phyloP scores from a whole-genome alignment of 768 basidiomycete genomes.

The Nidularia pulvinata region DNA sequence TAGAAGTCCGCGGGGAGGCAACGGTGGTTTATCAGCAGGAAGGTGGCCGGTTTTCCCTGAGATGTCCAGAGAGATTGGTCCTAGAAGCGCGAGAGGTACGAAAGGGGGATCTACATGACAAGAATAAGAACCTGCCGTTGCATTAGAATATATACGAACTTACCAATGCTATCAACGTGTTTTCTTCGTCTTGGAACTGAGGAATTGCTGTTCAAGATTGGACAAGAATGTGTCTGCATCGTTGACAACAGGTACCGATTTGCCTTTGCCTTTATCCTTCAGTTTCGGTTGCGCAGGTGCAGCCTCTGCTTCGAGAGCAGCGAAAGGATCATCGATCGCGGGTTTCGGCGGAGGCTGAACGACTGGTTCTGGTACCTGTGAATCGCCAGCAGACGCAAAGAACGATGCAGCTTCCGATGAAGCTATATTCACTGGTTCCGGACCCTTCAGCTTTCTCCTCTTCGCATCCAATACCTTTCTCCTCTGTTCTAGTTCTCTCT shows the following conservation, averaged over 20 bases:
- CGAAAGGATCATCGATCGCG: conserved; percentile 42
- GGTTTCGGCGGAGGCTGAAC: neutral
- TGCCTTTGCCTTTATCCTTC: conserved; percentile 14
- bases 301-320: conserved; percentile 39
- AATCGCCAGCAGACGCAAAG: neutral
- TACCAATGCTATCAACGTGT: neutral
- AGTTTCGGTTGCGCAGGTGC: conserved; percentile 13
- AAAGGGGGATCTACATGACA: neutral
- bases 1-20: conserved; percentile 29
- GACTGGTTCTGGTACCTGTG: neutral
- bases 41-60: conserved; percentile 39
- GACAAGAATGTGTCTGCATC: conserved; percentile 70
- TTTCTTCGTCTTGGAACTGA: conserved; percentile 27
- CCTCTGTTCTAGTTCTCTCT: conserved; percentile 73
- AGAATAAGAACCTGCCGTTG: neutral
- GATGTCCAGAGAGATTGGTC: conserved; percentile 48
- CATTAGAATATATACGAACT: neutral
- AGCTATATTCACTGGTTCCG: conserved; percentile 7
- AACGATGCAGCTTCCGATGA: conserved; percentile 4
- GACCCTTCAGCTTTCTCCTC: conserved; percentile 46
- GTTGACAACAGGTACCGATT: conserved; percentile 9
- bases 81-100: conserved; percentile 19
- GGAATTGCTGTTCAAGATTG: conserved; percentile 62
- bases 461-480: conserved; percentile 64
- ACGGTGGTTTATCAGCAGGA: conserved; percentile 43